Evolutionary conservation across 2,329 filamentous ascomycete species (phyloP).

Genomic region (Penicillium griseofulvum): DNA sequence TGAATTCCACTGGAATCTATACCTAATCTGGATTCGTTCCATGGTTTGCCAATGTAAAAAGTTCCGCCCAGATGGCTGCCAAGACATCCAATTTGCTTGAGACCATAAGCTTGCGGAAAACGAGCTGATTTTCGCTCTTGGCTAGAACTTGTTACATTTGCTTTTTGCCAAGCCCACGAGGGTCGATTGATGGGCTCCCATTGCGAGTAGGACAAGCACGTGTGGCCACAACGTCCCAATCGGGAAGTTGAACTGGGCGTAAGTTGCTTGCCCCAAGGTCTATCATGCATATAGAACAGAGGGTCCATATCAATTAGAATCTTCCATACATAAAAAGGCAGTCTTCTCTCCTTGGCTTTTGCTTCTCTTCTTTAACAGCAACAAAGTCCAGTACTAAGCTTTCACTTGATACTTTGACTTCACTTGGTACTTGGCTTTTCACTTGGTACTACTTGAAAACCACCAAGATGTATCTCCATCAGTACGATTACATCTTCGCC

Average conservation of each 20-base stretch:
- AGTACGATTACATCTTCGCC: conserved; percentile 70
- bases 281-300: conserved; percentile 1
- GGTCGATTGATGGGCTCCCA: conserved; percentile 1
- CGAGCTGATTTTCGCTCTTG: background rate
- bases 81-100: conserved; percentile 8
- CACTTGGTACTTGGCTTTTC: background rate
- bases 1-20: background rate
- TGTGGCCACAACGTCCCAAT: conserved; percentile 10
- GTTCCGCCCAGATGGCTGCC: background rate
- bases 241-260: background rate
- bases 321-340: conserved; percentile 6
- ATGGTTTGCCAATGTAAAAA: background rate
- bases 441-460: background rate
- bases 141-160: conserved; percentile 6
- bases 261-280: background rate
- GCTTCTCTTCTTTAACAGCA: conserved; percentile 1
- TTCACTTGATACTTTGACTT: background rate
- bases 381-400: background rate
- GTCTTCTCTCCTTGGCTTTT: background rate
- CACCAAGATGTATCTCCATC: conserved; percentile 56
- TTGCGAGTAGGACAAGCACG: conserved; percentile 22
- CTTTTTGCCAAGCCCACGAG: conserved; percentile 13
- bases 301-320: background rate
- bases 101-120: conserved; percentile 5
- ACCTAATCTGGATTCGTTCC: conserved; percentile 3